Percentiles rank a stretch among this genome's conserved stretches.
Evolutionary conservation across 805 yeast genomes (phyloP).

Genomic region (Diddensiella transvaalensis): DNA sequence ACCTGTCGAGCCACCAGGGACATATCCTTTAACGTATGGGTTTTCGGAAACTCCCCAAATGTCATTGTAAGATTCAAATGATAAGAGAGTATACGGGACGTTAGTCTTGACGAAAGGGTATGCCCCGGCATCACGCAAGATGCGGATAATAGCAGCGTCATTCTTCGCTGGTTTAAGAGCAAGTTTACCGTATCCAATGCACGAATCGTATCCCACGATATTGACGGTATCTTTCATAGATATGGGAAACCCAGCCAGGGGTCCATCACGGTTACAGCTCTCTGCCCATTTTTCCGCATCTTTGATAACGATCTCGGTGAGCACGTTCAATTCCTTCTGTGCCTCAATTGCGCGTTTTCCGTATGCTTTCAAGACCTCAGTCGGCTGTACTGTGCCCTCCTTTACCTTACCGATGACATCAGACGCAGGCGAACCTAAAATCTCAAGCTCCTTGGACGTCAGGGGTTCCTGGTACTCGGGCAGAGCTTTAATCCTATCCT

Average conservation of each 20-base stretch:
- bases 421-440: conserved; percentile 42
- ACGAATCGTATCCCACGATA: conserved; percentile 49
- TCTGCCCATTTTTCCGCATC: conserved; percentile 65
- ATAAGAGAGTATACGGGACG: conserved; percentile 55
- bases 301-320: conserved; percentile 58
- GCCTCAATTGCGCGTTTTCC: conserved; percentile 63
- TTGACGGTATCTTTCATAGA: conserved; percentile 58
- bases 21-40: conserved; percentile 44
- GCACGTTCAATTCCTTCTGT: conserved; percentile 59
- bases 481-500: conserved; percentile 33
- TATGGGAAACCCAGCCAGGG: conserved; percentile 61
- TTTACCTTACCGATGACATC: conserved; percentile 44
- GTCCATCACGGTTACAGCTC: conserved; percentile 50
- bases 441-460: conserved; percentile 32
- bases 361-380: conserved; percentile 55
- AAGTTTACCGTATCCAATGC: conserved; percentile 45
- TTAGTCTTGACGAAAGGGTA: conserved; percentile 54
- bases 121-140: conserved; percentile 51
- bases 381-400: conserved; percentile 45
- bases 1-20: conserved; percentile 54
- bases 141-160: conserved; percentile 41
- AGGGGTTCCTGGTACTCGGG: conserved; percentile 40
- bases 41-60: conserved; percentile 49
- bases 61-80: conserved; percentile 53
- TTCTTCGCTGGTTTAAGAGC: conserved; percentile 40